Percentiles rank a stretch among this genome's conserved stretches.
Evolutionary conservation across 306 rosid species (phyloP).

Genomic region (Alnus rubra): DNA sequence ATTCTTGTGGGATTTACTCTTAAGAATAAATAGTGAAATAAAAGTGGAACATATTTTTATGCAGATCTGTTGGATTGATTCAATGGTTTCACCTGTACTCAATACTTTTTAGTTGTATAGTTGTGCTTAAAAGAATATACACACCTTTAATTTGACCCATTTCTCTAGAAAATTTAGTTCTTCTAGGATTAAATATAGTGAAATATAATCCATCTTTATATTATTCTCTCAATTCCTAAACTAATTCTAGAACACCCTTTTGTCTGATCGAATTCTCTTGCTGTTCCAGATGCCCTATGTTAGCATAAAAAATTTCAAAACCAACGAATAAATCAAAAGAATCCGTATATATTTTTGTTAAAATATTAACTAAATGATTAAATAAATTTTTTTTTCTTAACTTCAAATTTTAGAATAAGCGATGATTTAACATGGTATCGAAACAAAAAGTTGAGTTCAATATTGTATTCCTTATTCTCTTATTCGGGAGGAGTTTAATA

Average conservation of each 20-base stretch:
- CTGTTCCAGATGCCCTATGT: background rate
- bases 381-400: too few relatives aligned
- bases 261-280: background rate
- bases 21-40: background rate
- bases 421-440: too few relatives aligned
- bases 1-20: conserved; percentile 24
- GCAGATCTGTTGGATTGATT: conserved; percentile 25
- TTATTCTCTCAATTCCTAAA: background rate
- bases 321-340: background rate
- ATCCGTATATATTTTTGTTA: too few relatives aligned
- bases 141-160: background rate
- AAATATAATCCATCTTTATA: background rate
- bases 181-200: background rate
- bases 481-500: too few relatives aligned
- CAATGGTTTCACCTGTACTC: conserved; percentile 2
- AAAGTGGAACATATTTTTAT: conserved; percentile 26
- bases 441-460: too few relatives aligned
- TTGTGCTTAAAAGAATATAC: background rate
- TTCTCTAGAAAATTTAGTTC: background rate
- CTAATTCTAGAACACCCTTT: background rate
- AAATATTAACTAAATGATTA: too few relatives aligned
- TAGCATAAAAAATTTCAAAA: background rate
- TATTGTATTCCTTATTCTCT: too few relatives aligned
- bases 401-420: too few relatives aligned
- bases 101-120: background rate